Evolutionary conservation across 805 yeast genomes (phyloP).

Genomic region (Myxozyma sirexii): DNA sequence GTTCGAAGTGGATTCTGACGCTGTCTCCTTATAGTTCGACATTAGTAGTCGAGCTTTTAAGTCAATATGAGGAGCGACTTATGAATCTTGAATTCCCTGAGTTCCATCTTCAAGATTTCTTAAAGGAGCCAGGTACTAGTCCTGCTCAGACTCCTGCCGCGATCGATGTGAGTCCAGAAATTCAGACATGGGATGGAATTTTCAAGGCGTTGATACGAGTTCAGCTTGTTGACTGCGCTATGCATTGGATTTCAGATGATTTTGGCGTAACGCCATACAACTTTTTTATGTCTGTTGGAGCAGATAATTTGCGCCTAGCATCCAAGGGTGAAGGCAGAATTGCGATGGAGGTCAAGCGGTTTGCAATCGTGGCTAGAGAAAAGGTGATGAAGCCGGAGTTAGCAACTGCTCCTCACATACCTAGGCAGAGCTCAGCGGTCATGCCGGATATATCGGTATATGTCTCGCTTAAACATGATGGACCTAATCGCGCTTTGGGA

Average conservation of each 20-base stretch:
- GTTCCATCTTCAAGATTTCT: constrained; percentile 10
- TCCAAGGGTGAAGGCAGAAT: constrained; percentile 23
- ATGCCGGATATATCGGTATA: constrained; percentile 20
- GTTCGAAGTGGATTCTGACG: neutral
- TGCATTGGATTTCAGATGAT: constrained; percentile 29
- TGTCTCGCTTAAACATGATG: constrained; percentile 17
- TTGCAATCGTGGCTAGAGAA: constrained; percentile 8
- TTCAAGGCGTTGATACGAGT: constrained; percentile 21
- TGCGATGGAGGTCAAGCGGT: constrained; percentile 12
- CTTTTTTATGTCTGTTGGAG: constrained; percentile 10
- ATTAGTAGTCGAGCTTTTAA: constrained; percentile 24
- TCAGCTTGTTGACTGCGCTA: constrained; percentile 6
- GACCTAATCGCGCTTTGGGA: constrained; percentile 13
- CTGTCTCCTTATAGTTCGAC: constrained; percentile 30
- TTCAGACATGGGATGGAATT: constrained; percentile 15
- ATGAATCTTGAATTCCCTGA: constrained; percentile 27
- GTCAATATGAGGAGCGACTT: constrained; percentile 27
- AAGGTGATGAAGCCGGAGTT: neutral
- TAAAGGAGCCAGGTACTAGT: neutral
- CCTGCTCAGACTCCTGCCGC: neutral
- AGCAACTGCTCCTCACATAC: neutral
- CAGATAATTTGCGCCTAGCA: constrained; percentile 12
- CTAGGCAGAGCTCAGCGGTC: constrained; percentile 14
- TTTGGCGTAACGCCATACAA: neutral
- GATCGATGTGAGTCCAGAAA: neutral